Evolutionary conservation across 371 early-diverging fungal genomes (phyloP), one percentile per base, ranked within the genome.

Genomic region (Sporodiniella umbellata): DNA sequence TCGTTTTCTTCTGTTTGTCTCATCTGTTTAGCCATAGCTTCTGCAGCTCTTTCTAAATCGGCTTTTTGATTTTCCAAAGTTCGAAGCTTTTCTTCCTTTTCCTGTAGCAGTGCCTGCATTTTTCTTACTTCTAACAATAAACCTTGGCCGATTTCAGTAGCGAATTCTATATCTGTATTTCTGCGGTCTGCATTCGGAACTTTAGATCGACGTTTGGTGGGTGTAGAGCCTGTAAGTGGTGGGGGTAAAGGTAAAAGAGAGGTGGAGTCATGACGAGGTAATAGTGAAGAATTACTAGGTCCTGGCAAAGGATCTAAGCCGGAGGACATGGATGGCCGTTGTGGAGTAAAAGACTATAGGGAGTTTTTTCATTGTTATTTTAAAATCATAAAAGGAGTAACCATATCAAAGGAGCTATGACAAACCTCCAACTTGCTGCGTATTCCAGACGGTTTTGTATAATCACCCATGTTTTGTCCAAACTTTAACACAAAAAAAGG

Each of bases 11-110:
- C 80, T 38, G 70, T 69, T 28, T 77, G 74, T 4, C 81, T 72
- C 42, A 83, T 64, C 53, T 82, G 81, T 43, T 80, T 81, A 28
- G 75, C 74, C 66, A 85, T 75, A 15, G 81, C 72, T 50, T 88
- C 87, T 21, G 82, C 74, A 30, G 78, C 72, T 22, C 79, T 74
- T 44, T 81, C 85, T 31, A 80, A 72, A 52, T 86, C 87, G 21
- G 73, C 78, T 48, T 80, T 83, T 26, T 82, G 77, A 33, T 75
- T 78, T 45, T 86, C 85, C 12, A 85, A 67, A 10, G 75, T 79
- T 54, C 81, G 75, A 46, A 81, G 70, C 49, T 78, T 75, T 58
- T 78, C 81, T 30, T 89, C 89, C 33, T 85, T 78, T 63, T 83
- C 83, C 49, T 78, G 77, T 28, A 77, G 43, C 14, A 68, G 25